Evolutionary conservation across 768 basidiomycete species (phyloP).

Genomic region (Agaricus blazei): DNA sequence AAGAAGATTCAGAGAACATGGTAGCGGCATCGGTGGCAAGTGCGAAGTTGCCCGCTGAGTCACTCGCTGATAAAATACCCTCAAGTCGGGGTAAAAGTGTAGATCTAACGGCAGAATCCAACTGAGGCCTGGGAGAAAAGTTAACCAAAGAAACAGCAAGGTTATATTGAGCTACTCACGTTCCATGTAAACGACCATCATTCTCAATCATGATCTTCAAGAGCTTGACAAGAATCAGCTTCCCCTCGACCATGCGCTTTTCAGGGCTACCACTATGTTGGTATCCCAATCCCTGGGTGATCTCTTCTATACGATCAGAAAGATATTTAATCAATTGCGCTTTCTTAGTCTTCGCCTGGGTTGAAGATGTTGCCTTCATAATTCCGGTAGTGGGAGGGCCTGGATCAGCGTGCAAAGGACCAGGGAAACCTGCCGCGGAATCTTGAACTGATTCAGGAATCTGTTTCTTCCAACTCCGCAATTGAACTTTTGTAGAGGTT

Average conservation of each 20-base stretch:
- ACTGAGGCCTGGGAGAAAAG: conserved; percentile 35
- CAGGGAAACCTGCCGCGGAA: conserved; percentile 65
- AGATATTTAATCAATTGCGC: conserved; percentile 73
- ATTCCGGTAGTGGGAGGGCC: conserved; percentile 59
- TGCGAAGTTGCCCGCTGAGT: conserved; percentile 7
- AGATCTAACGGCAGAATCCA: conserved; percentile 72
- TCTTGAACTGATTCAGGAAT: conserved; percentile 59
- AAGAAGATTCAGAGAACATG: conserved; percentile 5
- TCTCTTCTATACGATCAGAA: conserved; percentile 67
- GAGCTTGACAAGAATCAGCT: conserved; percentile 66
- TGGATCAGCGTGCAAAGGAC: conserved; percentile 80
- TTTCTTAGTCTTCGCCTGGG: conserved; percentile 81
- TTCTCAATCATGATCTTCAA: conserved; percentile 81
- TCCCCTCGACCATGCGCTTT: conserved; percentile 65
- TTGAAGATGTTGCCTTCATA: conserved; percentile 60
- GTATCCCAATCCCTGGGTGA: conserved; percentile 73
- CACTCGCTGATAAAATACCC: conserved; percentile 7
- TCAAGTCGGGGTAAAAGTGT: conserved; percentile 61
- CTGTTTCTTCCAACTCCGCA: conserved; percentile 64
- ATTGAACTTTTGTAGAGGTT: conserved; percentile 61
- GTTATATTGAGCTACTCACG: conserved; percentile 43
- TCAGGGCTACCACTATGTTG: conserved; percentile 39
- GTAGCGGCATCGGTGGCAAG: conserved; percentile 26
- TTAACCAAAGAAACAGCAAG: not conserved
- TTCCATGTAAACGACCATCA: conserved; percentile 83